Conservation (phyloP, 2,329 filamentous ascomycete species). For the Bipolaris cookei region DNA sequence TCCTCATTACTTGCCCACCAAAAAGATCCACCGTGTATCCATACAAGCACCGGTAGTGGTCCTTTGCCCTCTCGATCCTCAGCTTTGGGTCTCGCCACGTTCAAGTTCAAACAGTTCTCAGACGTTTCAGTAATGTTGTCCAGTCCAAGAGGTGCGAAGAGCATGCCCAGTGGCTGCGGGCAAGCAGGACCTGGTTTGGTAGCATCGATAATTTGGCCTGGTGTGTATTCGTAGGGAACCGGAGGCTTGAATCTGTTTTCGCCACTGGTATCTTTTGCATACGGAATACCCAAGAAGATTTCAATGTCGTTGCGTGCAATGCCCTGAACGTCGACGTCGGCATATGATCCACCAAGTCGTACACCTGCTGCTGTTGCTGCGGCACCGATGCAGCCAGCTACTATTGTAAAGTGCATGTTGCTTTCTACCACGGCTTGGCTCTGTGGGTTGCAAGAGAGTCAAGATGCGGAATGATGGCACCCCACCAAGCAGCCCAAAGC, state of each 20-base stretch:
- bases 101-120: constrained; percentile 67
- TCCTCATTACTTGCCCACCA: constrained; percentile 43
- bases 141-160: constrained; percentile 36
- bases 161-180: constrained; percentile 50
- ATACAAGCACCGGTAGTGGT: constrained; percentile 62
- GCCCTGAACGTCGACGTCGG: constrained; percentile 53
- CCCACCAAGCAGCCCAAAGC: neutral
- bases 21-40: constrained; percentile 63
- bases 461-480: neutral
- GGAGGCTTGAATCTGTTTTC: constrained; percentile 57
- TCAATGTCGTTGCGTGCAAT: constrained; percentile 55
- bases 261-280: constrained; percentile 56
- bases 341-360: constrained; percentile 10
- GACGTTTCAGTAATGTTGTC: constrained; percentile 46
- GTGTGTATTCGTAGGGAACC: constrained; percentile 38
- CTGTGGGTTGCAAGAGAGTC: neutral
- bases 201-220: constrained; percentile 49
- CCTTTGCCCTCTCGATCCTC: constrained; percentile 33
- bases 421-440: neutral
- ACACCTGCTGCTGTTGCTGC: constrained; percentile 11
- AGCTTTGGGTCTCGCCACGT: constrained; percentile 62
- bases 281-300: constrained; percentile 57
- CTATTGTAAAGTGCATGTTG: constrained; percentile 12
- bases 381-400: constrained; percentile 16
- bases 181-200: constrained; percentile 54